These are phyloP conservation scores for Tetracladium setigerum DNA, from an alignment of 495 filamentous ascomycete genomes.

Conservation along the genomic window DNA sequence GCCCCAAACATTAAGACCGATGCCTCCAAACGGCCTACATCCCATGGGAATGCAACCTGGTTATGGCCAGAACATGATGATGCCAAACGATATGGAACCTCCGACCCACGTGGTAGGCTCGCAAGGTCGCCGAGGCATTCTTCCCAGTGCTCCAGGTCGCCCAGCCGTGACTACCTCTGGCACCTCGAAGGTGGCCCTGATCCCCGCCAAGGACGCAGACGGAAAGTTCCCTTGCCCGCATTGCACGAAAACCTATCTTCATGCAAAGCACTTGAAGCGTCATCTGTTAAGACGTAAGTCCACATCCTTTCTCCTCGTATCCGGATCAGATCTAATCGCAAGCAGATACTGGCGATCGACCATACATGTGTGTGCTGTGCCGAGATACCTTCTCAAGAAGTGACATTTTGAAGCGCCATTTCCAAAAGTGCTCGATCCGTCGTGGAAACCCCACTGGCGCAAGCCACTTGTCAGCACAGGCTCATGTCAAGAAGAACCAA, in stretches of 20 bases:
- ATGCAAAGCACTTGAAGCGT: slow-evolving; percentile 94
- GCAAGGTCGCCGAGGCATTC: slow-evolving; percentile 79
- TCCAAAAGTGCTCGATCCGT: slow-evolving; percentile 94
- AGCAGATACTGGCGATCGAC: slow-evolving; percentile 88
- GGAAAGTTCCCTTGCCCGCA: slow-evolving; percentile 96
- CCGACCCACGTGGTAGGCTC: slow-evolving; percentile 89
- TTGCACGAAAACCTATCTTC: slow-evolving; percentile 95
- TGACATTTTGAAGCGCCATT: slow-evolving; percentile 97
- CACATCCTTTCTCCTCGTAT: slow-evolving; percentile 7
- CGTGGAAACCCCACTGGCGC: slow-evolving; percentile 90
- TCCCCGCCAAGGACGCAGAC: slow-evolving; percentile 87
- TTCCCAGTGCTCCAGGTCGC: slow-evolving; percentile 83
- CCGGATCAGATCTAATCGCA: slow-evolving; percentile 12
- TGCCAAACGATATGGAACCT: slow-evolving; percentile 40
- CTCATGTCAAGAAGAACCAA: slow-evolving; percentile 72
- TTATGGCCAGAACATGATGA: slow-evolving; percentile 34
- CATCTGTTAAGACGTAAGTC: slow-evolving; percentile 91
- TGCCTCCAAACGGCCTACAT: slow-evolving; percentile 52
- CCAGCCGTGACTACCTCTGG: slow-evolving; percentile 54
- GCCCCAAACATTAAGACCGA: slow-evolving; percentile 44
- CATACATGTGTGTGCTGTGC: slow-evolving; percentile 94
- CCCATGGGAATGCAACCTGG: slow-evolving; percentile 37
- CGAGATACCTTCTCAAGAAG: slow-evolving; percentile 97
- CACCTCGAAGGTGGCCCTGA: slow-evolving; percentile 67
- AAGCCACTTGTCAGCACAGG: slow-evolving; percentile 84